Evolutionary conservation across 176 grass and related monocot genomes (phyloP).

Genomic region (Lolium multiflorum): DNA sequence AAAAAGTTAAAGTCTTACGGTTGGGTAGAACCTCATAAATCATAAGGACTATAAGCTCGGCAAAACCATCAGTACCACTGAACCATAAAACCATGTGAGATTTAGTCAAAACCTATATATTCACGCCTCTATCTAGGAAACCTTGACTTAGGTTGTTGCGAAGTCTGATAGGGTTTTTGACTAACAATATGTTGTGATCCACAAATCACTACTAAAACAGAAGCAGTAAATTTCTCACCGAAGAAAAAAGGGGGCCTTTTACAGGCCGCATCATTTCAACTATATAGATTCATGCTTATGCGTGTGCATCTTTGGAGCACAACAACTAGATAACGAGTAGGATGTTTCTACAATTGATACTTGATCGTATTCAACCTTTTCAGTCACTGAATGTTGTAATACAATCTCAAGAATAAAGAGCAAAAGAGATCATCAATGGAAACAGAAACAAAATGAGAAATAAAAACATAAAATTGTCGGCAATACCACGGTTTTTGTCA

Average conservation of each 20-base stretch:
- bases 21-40: not conserved
- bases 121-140: not conserved
- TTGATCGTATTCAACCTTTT: not conserved
- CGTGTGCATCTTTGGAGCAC: not conserved
- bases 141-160: not conserved
- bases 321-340: not conserved
- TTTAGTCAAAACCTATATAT: not conserved
- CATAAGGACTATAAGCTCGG: not conserved
- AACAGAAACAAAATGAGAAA: slow-evolving; percentile 17
- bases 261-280: not conserved
- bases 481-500: slow-evolving; percentile 74
- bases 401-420: not conserved
- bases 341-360: not conserved
- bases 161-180: not conserved
- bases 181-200: not conserved
- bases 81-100: not conserved
- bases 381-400: not conserved
- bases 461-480: slow-evolving; percentile 41
- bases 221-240: not conserved
- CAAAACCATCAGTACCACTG: not conserved
- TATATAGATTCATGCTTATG: not conserved
- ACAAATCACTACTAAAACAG: not conserved
- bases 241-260: not conserved
- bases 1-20: not conserved
- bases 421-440: slow-evolving; percentile 33